A percentile compares a stretch with the other conserved stretches of the same genome.
Conservation (phyloP, 306 rosid species). For the Gleditsia sinensis region DNA sequence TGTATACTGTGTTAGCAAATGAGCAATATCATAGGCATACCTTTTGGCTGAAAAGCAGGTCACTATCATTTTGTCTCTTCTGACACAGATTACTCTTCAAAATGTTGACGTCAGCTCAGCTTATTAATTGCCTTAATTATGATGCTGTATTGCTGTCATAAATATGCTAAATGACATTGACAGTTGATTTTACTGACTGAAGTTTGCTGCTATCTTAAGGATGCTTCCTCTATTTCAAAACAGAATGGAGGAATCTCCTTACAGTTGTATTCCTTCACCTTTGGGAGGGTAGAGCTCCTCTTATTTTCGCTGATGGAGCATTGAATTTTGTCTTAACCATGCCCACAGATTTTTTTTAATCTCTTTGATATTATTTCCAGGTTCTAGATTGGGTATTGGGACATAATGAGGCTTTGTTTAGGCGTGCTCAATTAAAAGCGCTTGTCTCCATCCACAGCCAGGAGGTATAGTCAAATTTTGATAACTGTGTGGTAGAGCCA, state of each 20-base stretch:
- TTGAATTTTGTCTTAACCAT: background rate
- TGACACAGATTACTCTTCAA: conserved; percentile 15
- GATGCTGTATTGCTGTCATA: background rate
- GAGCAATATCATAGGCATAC: conserved; percentile 12
- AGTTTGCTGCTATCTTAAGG: background rate
- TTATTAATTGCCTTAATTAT: background rate
- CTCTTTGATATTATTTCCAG: conserved; percentile 48
- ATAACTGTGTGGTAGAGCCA: background rate
- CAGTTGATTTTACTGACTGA: background rate
- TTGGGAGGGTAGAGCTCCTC: background rate
- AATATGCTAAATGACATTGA: background rate
- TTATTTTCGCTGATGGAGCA: background rate
- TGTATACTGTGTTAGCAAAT: conserved; percentile 5
- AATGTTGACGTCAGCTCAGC: background rate
- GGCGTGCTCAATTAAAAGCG: conserved; percentile 94
- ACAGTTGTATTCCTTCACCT: background rate
- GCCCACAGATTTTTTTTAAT: conserved; percentile 7
- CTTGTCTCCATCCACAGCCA: conserved; percentile 89
- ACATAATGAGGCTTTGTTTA: conserved; percentile 86
- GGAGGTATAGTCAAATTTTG: conserved; percentile 64
- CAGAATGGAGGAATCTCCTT: background rate
- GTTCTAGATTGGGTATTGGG: conserved; percentile 79
- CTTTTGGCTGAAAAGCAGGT: conserved; percentile 26
- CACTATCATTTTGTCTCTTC: conserved; percentile 1
- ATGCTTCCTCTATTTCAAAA: background rate